phyloP scores from a whole-genome alignment of 1,139 yeast genomes.

The Suhomyces wounanorum region DNA sequence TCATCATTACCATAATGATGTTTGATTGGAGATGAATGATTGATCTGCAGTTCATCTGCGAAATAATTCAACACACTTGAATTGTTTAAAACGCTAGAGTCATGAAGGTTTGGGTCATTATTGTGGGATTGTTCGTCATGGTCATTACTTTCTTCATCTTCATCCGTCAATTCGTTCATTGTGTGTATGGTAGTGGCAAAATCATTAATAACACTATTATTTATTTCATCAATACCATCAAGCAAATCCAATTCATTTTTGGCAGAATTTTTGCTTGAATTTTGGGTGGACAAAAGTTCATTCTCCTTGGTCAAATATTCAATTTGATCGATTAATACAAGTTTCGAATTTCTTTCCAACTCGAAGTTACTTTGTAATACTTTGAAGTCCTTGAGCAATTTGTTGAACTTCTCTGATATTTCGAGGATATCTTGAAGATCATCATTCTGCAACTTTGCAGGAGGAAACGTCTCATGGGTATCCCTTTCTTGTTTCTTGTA shows the following conservation, averaged over 20 bases:
- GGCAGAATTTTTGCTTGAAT: constrained; percentile 14
- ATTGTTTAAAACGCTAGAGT: constrained; percentile 15
- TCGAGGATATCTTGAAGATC: constrained; percentile 17
- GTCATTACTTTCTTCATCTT: constrained; percentile 19
- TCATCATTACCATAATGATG: constrained; percentile 16
- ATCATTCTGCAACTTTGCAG: constrained; percentile 1
- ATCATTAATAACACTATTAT: constrained; percentile 21
- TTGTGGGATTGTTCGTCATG: constrained; percentile 4
- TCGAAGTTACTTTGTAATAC: constrained; percentile 45
- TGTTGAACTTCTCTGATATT: constrained; percentile 30
- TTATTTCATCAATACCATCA: constrained; percentile 13
- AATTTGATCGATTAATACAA: constrained; percentile 55
- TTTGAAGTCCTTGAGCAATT: constrained; percentile 39
- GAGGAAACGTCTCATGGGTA: not conserved
- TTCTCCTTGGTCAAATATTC: constrained; percentile 50
- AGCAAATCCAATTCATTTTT: constrained; percentile 14
- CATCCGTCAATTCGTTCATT: constrained; percentile 28
- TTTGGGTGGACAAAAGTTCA: constrained; percentile 25
- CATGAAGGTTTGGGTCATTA: constrained; percentile 11
- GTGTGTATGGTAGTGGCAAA: constrained; percentile 23
- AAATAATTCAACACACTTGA: constrained; percentile 24
- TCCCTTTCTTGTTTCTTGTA: constrained; percentile 14
- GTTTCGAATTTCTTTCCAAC: constrained; percentile 52
- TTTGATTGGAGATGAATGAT: constrained; percentile 33
- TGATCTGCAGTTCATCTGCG: constrained; percentile 23